Evolutionary conservation across 139 green algal species (phyloP), one percentile per base, ranked within the genome.

Genomic region (Eudorina sp.): DNA sequence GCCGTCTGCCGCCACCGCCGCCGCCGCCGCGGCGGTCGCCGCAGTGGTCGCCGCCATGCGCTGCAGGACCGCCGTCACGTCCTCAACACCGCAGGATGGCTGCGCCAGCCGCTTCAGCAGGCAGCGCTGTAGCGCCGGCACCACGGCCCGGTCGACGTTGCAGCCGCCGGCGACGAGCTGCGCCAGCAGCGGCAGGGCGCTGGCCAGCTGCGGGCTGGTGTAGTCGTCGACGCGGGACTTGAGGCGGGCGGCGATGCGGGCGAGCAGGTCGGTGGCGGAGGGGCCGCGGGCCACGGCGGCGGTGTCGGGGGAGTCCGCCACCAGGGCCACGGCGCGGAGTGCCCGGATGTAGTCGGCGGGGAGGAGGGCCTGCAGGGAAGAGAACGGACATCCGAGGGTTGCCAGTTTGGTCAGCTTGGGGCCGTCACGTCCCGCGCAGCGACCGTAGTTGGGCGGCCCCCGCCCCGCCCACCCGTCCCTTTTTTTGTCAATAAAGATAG

Each of bases 101-200:
- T 31, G 46, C 48, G 23, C 48, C 46, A 83, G 51, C 14, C 66
- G 34, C 66, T 75, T 14, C 38, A 48, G 66, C 66, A 46, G 25
- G 66, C 31, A 40, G 62, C 66, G 36, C 66, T 75, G 66, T 25
- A 75, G 66, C 31, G 36, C 66, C 31, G 34, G 66, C 66, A 75
- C 66, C 31, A 75, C 66, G 34, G 75, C 75, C 9, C 75, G n/a
- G 75, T 83, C 75, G 9, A 83, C n/a, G 75, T 31, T 53, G 34
- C 75, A 53, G 31, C 51, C 46, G 14, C 13, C 46, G 4, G 75
- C 75, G 19, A 31, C 9, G 48, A 83, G 51, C 4, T 48, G 75
- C 27, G 19, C 40, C 40, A 69, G 13, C 75, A 53, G 31, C 31
- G 75, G 40, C 51, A 68, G 51, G 2, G 51, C 51, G 1, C 31